Conservation (phyloP, 2,329 filamentous ascomycete genomes). For the Pseudogymnoascus sp. region DNA sequence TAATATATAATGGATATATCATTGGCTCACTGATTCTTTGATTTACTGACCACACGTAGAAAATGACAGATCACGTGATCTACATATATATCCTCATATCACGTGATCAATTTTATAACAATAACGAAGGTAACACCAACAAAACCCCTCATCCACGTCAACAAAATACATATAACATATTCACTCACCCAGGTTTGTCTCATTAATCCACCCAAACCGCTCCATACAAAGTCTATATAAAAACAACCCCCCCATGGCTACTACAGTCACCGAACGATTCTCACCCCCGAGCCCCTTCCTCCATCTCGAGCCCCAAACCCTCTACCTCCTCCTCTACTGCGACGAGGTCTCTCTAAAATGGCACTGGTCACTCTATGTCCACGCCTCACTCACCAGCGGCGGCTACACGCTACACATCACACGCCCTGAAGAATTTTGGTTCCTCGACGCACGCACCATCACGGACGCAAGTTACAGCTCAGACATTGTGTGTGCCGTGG, state of each 20-base stretch:
- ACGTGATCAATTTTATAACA: background rate
- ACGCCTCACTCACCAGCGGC: background rate
- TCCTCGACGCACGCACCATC: background rate
- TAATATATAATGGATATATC: background rate
- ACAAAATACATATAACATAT: background rate
- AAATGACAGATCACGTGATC: background rate
- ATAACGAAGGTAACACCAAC: background rate
- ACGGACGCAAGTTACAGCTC: background rate
- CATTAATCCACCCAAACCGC: background rate
- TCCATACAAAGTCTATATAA: background rate
- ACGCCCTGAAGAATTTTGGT: background rate
- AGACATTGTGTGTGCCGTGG: background rate
- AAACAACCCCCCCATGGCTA: background rate
- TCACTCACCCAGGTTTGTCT: background rate
- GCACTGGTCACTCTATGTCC: background rate
- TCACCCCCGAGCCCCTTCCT: background rate
- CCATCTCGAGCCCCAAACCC: background rate
- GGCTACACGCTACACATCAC: background rate
- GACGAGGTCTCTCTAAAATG: background rate
- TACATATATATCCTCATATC: background rate
- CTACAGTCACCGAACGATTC: background rate
- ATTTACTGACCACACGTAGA: background rate
- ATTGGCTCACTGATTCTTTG: background rate
- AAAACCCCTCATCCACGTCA: background rate
- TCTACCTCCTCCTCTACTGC: background rate